Percentiles rank a stretch among this genome's conserved stretches.
phyloP scores from a whole-genome alignment of 1,284 basidiomycete genomes.

The Blastosporella zonata region DNA sequence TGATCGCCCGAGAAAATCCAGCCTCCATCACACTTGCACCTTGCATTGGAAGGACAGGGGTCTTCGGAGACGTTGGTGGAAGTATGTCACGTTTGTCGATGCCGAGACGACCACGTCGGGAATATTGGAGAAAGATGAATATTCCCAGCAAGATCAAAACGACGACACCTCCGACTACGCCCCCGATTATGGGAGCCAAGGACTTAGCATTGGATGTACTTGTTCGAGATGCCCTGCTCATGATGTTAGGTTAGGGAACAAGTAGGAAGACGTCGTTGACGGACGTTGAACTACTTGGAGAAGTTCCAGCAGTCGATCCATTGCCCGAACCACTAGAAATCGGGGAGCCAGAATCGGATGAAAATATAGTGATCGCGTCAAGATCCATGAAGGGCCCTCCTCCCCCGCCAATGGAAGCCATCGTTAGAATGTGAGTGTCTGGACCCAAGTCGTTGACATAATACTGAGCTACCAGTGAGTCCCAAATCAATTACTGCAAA shows the following conservation, averaged over 20 bases:
- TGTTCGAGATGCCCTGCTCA: conserved; percentile 3
- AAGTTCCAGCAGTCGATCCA: background rate
- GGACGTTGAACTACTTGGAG: conserved; percentile 3
- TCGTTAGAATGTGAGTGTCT: conserved; percentile 31
- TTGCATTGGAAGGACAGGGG: conserved; percentile 40
- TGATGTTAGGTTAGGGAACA: conserved; percentile 4
- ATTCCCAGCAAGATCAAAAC: conserved; percentile 29
- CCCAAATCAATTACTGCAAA: conserved; percentile 25
- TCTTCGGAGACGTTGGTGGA: conserved; percentile 22
- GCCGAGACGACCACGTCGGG: conserved; percentile 15
- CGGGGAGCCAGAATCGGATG: conserved; percentile 15
- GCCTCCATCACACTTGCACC: conserved; percentile 31
- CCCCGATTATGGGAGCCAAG: conserved; percentile 26
- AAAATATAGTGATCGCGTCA: conserved; percentile 41
- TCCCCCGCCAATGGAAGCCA: conserved; percentile 28
- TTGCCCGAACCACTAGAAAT: background rate
- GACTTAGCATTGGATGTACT: conserved; percentile 6
- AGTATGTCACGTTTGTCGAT: conserved; percentile 17
- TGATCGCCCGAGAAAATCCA: conserved; percentile 16
- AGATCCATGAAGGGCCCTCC: conserved; percentile 39
- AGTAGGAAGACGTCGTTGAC: conserved; percentile 5
- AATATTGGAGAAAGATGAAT: conserved; percentile 29
- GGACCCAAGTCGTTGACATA: conserved; percentile 36
- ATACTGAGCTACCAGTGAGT: conserved; percentile 34
- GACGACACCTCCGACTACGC: conserved; percentile 28